A percentile compares a stretch with the other conserved stretches of the same genome.
phyloP scores from a whole-genome alignment of 164 flowering plant species.

The Piper longum region DNA sequence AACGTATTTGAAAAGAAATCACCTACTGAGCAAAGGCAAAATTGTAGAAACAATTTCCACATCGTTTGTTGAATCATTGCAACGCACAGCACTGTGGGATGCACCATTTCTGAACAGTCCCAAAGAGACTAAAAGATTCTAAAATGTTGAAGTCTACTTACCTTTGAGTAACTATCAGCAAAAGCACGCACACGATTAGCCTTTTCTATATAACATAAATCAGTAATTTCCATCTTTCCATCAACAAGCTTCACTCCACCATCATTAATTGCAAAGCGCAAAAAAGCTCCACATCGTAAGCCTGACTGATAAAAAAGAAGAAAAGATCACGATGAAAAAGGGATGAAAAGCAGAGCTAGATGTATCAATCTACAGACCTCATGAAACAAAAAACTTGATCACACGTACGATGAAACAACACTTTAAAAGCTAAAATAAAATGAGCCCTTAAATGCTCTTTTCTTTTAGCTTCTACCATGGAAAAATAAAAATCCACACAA shows the following conservation, averaged over 20 bases:
- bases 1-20: background rate
- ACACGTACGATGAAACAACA: too few relatives aligned
- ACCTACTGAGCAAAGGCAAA: background rate
- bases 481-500: too few relatives aligned
- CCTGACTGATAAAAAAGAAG: slow-evolving; percentile 31
- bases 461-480: too few relatives aligned
- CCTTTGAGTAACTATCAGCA: slow-evolving; percentile 96
- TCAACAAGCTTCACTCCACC: slow-evolving; percentile 61
- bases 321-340: background rate
- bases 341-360: background rate
- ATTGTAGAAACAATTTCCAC: background rate
- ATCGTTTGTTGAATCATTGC: background rate
- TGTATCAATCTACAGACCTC: background rate
- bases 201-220: slow-evolving; percentile 60
- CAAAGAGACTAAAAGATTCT: background rate
- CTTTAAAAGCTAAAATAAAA: too few relatives aligned
- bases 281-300: slow-evolving; percentile 41
- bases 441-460: too few relatives aligned
- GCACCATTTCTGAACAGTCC: background rate
- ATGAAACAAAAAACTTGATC: too few relatives aligned
- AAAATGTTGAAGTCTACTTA: slow-evolving; percentile 10
- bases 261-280: slow-evolving; percentile 60
- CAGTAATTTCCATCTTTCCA: slow-evolving; percentile 77
- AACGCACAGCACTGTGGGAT: background rate
- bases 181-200: slow-evolving; percentile 71